Percentiles rank a stretch among this genome's conserved stretches.
Evolutionary conservation across 257 asterid species (phyloP).

Genomic region (Ajuga chamaepitys): DNA sequence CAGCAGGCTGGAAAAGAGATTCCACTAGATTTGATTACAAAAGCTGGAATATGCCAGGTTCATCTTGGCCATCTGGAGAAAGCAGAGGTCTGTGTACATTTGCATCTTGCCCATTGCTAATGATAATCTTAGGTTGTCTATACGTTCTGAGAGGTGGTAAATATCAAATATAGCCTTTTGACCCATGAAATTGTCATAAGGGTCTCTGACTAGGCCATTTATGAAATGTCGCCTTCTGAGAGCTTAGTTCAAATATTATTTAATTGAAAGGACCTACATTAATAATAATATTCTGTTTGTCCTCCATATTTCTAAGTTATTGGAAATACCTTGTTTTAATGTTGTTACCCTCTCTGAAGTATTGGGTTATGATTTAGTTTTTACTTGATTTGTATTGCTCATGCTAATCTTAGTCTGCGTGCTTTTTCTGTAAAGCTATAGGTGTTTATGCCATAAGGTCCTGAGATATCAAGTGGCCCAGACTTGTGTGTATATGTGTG

Average conservation of each 20-base stretch:
- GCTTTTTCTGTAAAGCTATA: neutral
- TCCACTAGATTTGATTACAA: constrained; percentile 40
- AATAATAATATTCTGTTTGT: neutral
- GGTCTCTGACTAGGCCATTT: too few species aligned
- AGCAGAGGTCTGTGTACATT: constrained; percentile 44
- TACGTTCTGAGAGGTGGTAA: neutral
- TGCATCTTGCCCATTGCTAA: neutral
- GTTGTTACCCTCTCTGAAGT: neutral
- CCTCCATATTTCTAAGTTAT: neutral
- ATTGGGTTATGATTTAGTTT: neutral
- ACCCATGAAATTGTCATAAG: too few species aligned
- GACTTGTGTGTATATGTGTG: neutral
- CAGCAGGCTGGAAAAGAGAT: constrained; percentile 41
- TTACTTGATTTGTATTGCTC: neutral
- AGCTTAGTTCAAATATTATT: neutral
- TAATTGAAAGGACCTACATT: neutral
- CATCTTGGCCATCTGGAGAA: constrained; percentile 59
- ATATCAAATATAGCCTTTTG: too few species aligned
- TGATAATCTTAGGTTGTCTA: neutral
- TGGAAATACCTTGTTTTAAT: neutral
- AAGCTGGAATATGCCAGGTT: constrained; percentile 74
- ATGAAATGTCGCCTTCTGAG: too few species aligned
- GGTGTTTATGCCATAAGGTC: neutral
- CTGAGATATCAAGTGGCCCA: neutral
- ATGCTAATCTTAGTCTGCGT: neutral